Conservation (phyloP, 169 alveolate species). For the Eimeria maxima region DNA sequence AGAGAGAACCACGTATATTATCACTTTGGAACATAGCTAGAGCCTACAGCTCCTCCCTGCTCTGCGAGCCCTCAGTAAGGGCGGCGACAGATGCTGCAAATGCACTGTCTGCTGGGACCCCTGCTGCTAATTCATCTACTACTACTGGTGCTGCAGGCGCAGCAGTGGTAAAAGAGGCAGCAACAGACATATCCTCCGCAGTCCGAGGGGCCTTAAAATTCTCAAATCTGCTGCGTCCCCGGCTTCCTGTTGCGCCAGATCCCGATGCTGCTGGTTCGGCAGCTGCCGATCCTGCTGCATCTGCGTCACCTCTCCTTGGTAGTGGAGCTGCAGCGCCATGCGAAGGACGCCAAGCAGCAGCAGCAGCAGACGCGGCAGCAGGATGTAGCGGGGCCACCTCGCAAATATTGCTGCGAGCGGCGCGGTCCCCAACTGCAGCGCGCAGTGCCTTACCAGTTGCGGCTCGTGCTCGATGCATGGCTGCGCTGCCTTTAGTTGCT, state of each 20-base stretch:
- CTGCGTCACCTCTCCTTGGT: neutral
- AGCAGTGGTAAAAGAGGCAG: neutral
- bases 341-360: neutral
- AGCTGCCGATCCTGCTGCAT: neutral
- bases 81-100: neutral
- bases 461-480: neutral
- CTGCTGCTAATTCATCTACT: neutral
- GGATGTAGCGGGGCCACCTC: neutral
- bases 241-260: neutral
- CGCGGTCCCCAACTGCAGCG: neutral
- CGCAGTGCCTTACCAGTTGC: neutral
- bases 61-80: neutral
- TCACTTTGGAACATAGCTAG: slow-evolving; percentile 1
- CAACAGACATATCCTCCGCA: neutral
- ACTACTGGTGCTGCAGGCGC: neutral
- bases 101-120: neutral
- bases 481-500: neutral
- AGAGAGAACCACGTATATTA: neutral
- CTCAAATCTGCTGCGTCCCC: slow-evolving; percentile 26
- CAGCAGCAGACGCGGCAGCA: slow-evolving; percentile 22
- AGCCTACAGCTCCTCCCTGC: slow-evolving; percentile 21
- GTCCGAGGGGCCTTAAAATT: neutral
- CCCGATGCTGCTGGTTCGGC: neutral
- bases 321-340: neutral
- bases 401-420: neutral